Base-by-base conservation (phyloP, 306 rosid species). In the Gastrolobium bilobum region DNA sequence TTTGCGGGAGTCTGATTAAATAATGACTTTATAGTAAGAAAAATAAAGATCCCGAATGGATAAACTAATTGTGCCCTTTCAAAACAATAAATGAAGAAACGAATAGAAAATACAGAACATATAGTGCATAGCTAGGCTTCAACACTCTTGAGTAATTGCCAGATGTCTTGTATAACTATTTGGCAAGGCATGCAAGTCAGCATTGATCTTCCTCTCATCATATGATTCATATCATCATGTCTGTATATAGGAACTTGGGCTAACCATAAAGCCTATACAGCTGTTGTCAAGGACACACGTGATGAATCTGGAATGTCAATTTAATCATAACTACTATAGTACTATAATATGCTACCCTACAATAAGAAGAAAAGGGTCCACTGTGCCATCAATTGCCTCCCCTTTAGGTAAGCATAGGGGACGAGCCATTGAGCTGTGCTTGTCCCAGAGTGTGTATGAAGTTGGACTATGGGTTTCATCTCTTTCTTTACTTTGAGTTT, bases 311-410 rank as follows among this genome's bases (percentile, higher is more conserved):
- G 11, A 44, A 73, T 10, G 6, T 56, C 14, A 74, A 43, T 30
- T 42, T 58, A 0, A 30, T 43, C 10, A 73, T 10, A 42, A 59
- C 30, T 39, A 4, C 33, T 20, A 7, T 9, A 2, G 31, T 44
- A 73, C 10, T 39, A 20, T 37, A 11, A 26, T 74, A 7, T 37
- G 35, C 34, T 44, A 5, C 26, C 33, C 10, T 5, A 46, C 56
- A 47, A 38, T 51, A 76, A 48, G 63, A 64, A 43, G 34, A 59
- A 58, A 60, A 40, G 73, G 83, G 78, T 60, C 73, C 66, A 79
- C 31, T 13, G n/a, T 61, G 66, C 56, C 31, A 61, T 50, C 35
- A 70, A 37, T 11, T 71, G 78, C 58, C 39, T 7, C 14, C 57
- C 38, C 29, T 62, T 61, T 62, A 31, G 30, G 77, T 52, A 44